Evolutionary conservation across 768 basidiomycete species (phyloP).

Genomic region (Leccinellum luteum): DNA sequence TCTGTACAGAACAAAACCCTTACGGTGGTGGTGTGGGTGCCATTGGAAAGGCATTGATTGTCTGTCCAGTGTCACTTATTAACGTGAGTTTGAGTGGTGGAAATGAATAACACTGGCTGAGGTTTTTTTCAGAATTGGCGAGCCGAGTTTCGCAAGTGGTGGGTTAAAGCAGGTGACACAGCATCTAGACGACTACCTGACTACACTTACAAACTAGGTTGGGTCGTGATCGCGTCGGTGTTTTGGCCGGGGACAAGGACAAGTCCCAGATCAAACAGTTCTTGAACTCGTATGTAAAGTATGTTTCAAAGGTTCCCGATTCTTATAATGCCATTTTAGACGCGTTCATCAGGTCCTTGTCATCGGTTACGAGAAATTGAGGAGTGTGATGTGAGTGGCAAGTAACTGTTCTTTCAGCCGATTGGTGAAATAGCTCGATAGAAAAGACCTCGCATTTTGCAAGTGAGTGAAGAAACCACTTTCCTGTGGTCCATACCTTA

Average conservation of each 20-base stretch:
- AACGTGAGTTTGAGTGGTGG: slow-evolving; percentile 49
- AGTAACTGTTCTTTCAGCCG: not conserved
- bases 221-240: slow-evolving; percentile 52
- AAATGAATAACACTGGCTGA: not conserved
- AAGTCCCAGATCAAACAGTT: slow-evolving; percentile 65
- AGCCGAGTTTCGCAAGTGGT: slow-evolving; percentile 95
- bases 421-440: slow-evolving; percentile 22
- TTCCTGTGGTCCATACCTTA: not conserved
- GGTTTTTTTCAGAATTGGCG: slow-evolving; percentile 76
- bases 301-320: not conserved
- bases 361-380: slow-evolving; percentile 91
- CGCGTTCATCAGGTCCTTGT: slow-evolving; percentile 82
- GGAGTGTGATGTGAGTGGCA: slow-evolving; percentile 70
- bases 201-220: slow-evolving; percentile 37
- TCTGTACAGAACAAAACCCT: slow-evolving; percentile 72
- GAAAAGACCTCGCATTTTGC: slow-evolving; percentile 60
- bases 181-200: slow-evolving; percentile 1
- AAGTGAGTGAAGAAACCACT: slow-evolving; percentile 40
- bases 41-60: slow-evolving; percentile 84
- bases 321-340: slow-evolving; percentile 34
- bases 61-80: slow-evolving; percentile 89
- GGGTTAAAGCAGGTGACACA: slow-evolving; percentile 29
- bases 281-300: slow-evolving; percentile 57
- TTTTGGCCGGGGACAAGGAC: slow-evolving; percentile 60
- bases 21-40: slow-evolving; percentile 54